Evolutionary conservation across 164 flowering plant genomes (phyloP).

Genomic region (Vitis cinerea): DNA sequence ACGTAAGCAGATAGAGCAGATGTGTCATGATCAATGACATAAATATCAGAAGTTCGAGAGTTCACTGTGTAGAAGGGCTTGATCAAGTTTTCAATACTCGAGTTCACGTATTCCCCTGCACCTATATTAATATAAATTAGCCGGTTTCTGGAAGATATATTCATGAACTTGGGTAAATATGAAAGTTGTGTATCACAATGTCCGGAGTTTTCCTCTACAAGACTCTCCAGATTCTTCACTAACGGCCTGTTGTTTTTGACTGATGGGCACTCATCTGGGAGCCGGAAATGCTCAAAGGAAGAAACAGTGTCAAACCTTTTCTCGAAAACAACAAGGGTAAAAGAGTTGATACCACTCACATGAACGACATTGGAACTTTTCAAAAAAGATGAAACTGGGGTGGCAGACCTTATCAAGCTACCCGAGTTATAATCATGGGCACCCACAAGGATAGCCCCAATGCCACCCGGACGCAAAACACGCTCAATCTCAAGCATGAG

Average conservation of each 20-base stretch:
- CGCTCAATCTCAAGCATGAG: conserved; percentile 85
- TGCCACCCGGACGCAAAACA: conserved; percentile 69
- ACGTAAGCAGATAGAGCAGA: conserved; percentile 62
- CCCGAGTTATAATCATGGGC: conserved; percentile 29
- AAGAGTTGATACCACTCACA: conserved; percentile 42
- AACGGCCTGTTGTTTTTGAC: conserved; percentile 47
- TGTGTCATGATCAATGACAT: conserved; percentile 64
- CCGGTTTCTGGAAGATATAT: conserved; percentile 45
- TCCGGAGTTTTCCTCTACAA: conserved; percentile 32
- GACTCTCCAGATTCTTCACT: conserved; percentile 56
- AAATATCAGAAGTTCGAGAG: conserved; percentile 44
- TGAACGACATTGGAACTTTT: conserved; percentile 62
- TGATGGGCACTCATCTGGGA: conserved; percentile 65
- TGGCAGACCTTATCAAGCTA: conserved; percentile 63
- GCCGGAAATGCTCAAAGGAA: conserved; percentile 43
- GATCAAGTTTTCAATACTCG: conserved; percentile 42
- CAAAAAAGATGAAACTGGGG: conserved; percentile 65
- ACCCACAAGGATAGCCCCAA: conserved; percentile 69
- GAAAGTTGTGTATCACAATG: conserved; percentile 25
- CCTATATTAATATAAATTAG: conserved; percentile 72
- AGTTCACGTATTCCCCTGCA: conserved; percentile 43
- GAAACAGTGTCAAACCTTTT: conserved; percentile 38
- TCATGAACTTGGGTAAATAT: conserved; percentile 55
- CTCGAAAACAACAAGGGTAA: conserved; percentile 66
- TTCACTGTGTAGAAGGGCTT: conserved; percentile 46